phyloP scores from a whole-genome alignment of 2,329 filamentous ascomycete genomes.

The Drechslerella dactyloides region DNA sequence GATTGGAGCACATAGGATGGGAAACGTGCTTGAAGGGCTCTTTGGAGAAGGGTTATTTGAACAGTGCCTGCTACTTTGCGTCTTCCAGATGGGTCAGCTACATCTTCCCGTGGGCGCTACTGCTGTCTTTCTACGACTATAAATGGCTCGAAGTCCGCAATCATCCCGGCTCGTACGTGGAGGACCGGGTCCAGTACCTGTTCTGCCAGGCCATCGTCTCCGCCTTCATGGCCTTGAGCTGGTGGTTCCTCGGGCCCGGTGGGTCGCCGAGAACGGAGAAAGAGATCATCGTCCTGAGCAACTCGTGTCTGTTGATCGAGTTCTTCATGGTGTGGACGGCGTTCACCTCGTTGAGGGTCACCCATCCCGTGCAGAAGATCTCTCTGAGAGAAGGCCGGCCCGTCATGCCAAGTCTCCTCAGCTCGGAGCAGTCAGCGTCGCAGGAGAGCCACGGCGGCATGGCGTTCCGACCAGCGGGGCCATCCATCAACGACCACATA shows the following conservation, averaged over 20 bases:
- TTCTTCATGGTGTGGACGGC: slow-evolving; percentile 34
- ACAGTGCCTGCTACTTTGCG: slow-evolving; percentile 26
- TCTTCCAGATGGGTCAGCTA: slow-evolving; percentile 30
- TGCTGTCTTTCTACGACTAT: slow-evolving; percentile 41
- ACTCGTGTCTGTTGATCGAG: slow-evolving; percentile 31
- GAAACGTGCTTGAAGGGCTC: slow-evolving; percentile 14
- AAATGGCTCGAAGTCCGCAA: slow-evolving; percentile 41
- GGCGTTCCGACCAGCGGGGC: slow-evolving; percentile 33
- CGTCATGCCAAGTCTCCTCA: slow-evolving; percentile 6
- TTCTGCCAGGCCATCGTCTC: slow-evolving; percentile 33
- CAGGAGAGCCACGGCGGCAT: slow-evolving; percentile 17
- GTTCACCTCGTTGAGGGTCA: slow-evolving; percentile 33
- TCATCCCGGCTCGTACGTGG: slow-evolving; percentile 41
- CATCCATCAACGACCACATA: slow-evolving; percentile 15
- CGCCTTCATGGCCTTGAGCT: slow-evolving; percentile 30
- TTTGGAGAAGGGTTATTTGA: slow-evolving; percentile 15
- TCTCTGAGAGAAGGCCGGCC: slow-evolving; percentile 10
- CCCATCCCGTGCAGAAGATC: slow-evolving; percentile 19
- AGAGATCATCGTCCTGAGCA: slow-evolving; percentile 35
- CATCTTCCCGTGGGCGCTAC: slow-evolving; percentile 39
- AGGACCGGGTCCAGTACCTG: slow-evolving; percentile 32
- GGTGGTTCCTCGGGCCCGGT: slow-evolving; percentile 35
- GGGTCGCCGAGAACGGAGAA: slow-evolving; percentile 23
- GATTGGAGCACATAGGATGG: slow-evolving; percentile 14
- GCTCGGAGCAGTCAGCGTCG: not conserved